Percentiles rank a stretch among this genome's conserved stretches.
Conservation (phyloP, 2,329 filamentous ascomycete species). For the Curvularia eragrostidis region DNA sequence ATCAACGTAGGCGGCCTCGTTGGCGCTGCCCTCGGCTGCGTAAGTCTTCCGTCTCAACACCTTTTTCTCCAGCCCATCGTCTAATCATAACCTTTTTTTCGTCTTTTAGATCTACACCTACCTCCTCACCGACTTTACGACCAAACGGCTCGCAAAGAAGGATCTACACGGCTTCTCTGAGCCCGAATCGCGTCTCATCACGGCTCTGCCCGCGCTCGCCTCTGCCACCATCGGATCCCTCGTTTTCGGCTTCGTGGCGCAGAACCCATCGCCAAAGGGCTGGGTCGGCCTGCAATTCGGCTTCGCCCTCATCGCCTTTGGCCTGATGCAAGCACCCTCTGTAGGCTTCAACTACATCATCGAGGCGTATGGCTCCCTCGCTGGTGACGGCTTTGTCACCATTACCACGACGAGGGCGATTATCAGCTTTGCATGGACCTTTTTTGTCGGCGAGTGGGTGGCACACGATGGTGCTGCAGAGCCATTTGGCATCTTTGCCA, state of each 20-base stretch:
- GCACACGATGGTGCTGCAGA: slow-evolving; percentile 52
- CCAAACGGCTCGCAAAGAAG: slow-evolving; percentile 47
- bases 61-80: background rate
- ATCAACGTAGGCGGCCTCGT: slow-evolving; percentile 50
- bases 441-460: slow-evolving; percentile 61
- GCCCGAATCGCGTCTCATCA: slow-evolving; percentile 50
- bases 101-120: slow-evolving; percentile 44
- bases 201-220: slow-evolving; percentile 49
- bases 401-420: slow-evolving; percentile 59
- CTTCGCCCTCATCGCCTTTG: slow-evolving; percentile 50
- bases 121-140: slow-evolving; percentile 47
- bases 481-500: slow-evolving; percentile 62
- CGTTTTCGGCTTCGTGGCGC: slow-evolving; percentile 51
- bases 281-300: slow-evolving; percentile 53
- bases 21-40: slow-evolving; percentile 46
- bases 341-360: slow-evolving; percentile 59
- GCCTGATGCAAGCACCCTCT: slow-evolving; percentile 52
- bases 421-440: slow-evolving; percentile 62
- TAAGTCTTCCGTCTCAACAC: slow-evolving; percentile 9
- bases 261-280: slow-evolving; percentile 43
- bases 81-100: background rate
- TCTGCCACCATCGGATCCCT: slow-evolving; percentile 49
- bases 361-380: slow-evolving; percentile 57
- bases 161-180: slow-evolving; percentile 49
- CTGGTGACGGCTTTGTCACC: slow-evolving; percentile 62